Conservation (phyloP, 1,139 yeast species). For the Yamadazyma atmosphaerica region DNA sequence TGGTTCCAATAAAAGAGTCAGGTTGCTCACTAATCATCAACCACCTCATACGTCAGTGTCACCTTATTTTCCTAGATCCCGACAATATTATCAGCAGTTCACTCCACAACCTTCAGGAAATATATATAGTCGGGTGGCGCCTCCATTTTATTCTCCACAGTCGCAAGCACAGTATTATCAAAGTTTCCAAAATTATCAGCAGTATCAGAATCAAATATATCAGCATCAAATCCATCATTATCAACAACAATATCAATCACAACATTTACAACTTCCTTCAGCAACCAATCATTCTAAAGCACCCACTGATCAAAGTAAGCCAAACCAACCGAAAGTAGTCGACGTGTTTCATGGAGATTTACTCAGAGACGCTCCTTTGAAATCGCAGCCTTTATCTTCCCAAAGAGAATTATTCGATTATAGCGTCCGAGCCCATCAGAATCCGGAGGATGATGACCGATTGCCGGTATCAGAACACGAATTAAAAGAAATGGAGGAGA, state of each 20-base stretch:
- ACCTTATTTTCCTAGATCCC: conserved; percentile 13
- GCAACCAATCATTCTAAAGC: background rate
- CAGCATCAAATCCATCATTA: conserved; percentile 4
- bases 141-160: conserved; percentile 5
- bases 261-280: background rate
- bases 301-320: background rate
- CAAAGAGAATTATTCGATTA: conserved; percentile 46
- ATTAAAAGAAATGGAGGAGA: conserved; percentile 38
- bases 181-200: conserved; percentile 1
- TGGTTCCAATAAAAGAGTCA: conserved; percentile 7
- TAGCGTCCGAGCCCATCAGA: conserved; percentile 5
- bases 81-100: conserved; percentile 13
- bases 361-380: conserved; percentile 49
- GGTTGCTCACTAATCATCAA: conserved; percentile 6
- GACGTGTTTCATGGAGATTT: conserved; percentile 54
- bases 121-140: conserved; percentile 9
- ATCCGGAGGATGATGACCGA: conserved; percentile 31
- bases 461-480: conserved; percentile 40
- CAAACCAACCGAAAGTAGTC: conserved; percentile 26
- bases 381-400: conserved; percentile 57
- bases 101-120: conserved; percentile 18
- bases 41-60: conserved; percentile 10
- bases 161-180: conserved; percentile 1
- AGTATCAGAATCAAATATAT: conserved; percentile 1
- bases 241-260: conserved; percentile 1